phyloP scores from a whole-genome alignment of 768 basidiomycete genomes.

The Pleurotus eryngii region DNA sequence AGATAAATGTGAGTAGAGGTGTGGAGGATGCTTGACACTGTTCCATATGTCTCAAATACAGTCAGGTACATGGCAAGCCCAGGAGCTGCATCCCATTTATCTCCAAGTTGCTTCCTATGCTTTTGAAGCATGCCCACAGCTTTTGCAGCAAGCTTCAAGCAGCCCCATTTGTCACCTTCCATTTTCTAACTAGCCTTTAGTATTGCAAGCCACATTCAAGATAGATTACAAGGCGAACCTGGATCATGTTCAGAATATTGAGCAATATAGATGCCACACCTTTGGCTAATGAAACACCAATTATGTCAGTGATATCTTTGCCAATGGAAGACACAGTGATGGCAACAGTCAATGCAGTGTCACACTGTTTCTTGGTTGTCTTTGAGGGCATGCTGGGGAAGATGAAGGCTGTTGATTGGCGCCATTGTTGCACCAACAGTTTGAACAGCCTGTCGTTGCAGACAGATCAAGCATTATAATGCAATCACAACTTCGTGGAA shows the following conservation, averaged over 20 bases:
- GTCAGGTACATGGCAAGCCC: background rate
- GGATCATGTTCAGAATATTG: constrained; percentile 1
- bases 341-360: background rate
- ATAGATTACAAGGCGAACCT: background rate
- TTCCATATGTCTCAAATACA: background rate
- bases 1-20: too few relatives aligned
- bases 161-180: background rate
- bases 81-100: background rate
- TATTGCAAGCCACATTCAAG: background rate
- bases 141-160: background rate
- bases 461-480: too few relatives aligned
- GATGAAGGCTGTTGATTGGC: too few relatives aligned
- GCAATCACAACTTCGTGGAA: too few relatives aligned
- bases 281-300: background rate
- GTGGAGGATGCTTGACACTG: background rate
- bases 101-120: background rate
- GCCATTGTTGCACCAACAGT: too few relatives aligned
- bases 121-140: background rate
- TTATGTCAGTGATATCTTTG: background rate
- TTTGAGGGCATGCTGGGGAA: background rate
- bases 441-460: too few relatives aligned
- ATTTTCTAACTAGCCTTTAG: background rate
- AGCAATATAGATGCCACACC: background rate
- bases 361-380: background rate
- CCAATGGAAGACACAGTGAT: background rate